Evolutionary conservation across 805 yeast genomes (phyloP).

Genomic region (Middelhovenomyces tepae): DNA sequence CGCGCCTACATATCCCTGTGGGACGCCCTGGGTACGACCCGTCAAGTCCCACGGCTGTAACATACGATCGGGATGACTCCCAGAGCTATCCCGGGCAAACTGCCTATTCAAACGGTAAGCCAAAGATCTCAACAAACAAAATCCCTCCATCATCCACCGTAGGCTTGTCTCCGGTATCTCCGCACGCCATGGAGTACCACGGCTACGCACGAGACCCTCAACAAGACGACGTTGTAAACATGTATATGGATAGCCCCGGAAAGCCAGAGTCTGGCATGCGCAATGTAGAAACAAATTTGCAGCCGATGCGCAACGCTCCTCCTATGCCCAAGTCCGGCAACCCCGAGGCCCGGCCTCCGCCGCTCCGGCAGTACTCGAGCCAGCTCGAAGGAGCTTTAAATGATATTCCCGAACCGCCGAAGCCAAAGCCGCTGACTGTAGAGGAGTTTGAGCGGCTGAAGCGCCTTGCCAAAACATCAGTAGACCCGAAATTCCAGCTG

Average conservation of each 20-base stretch:
- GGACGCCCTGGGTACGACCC: constrained; percentile 3
- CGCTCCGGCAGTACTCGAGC: not conserved
- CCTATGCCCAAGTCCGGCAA: not conserved
- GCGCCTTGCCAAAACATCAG: constrained; percentile 24
- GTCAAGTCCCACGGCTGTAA: too few relatives aligned
- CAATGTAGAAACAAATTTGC: not conserved
- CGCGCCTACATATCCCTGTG: constrained; percentile 33
- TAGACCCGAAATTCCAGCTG: constrained; percentile 45
- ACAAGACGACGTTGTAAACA: constrained; percentile 2
- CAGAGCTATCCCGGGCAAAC: constrained; percentile 4
- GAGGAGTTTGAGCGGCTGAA: constrained; percentile 25
- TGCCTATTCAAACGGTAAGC: not conserved
- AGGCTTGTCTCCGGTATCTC: constrained; percentile 13
- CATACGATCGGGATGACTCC: too few relatives aligned
- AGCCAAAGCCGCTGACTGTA: constrained; percentile 18
- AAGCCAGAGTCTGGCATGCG: too few relatives aligned
- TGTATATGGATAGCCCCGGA: not conserved
- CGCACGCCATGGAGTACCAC: constrained; percentile 16
- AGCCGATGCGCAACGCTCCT: not conserved
- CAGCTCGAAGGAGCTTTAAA: not conserved
- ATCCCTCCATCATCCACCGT: constrained; percentile 17
- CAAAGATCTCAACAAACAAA: constrained; percentile 17
- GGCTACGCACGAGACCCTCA: constrained; percentile 8
- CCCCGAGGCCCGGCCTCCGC: not conserved
- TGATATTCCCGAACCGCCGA: not conserved